Evolutionary conservation across 2,329 filamentous ascomycete genomes (phyloP).

Genomic region (Metarhizium album): DNA sequence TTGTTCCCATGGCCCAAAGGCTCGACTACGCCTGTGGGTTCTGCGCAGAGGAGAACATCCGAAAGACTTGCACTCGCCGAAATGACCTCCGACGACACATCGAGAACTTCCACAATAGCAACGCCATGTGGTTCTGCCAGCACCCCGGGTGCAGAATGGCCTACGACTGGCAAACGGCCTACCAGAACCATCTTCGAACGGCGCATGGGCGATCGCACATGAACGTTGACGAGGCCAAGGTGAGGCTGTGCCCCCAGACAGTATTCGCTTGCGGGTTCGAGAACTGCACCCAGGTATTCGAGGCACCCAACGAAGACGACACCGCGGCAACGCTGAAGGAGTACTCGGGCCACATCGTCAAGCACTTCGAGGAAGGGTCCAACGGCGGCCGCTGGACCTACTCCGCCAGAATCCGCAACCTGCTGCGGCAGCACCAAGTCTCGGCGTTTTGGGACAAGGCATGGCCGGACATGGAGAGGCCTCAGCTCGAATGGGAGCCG

Average conservation of each 20-base stretch:
- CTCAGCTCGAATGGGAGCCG: conserved; percentile 29
- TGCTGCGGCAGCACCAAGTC: conserved; percentile 29
- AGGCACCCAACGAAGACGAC: conserved; percentile 29
- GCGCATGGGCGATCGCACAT: conserved; percentile 31
- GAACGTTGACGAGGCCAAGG: conserved; percentile 30
- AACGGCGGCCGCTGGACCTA: conserved; percentile 33
- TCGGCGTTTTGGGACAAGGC: conserved; percentile 25
- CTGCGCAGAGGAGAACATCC: conserved; percentile 23
- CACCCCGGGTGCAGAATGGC: conserved; percentile 32
- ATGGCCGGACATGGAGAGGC: conserved; percentile 24
- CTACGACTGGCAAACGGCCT: conserved; percentile 37
- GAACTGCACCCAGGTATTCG: conserved; percentile 32
- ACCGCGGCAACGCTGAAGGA: conserved; percentile 29
- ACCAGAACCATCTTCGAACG: conserved; percentile 35
- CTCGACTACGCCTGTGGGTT: conserved; percentile 15
- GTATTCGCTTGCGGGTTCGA: conserved; percentile 39
- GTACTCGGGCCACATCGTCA: conserved; percentile 35
- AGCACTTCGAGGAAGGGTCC: conserved; percentile 34
- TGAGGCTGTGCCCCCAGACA: conserved; percentile 33
- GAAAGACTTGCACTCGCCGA: conserved; percentile 7
- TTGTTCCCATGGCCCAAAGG: conserved; percentile 12
- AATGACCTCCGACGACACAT: conserved; percentile 39
- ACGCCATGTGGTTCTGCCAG: conserved; percentile 35
- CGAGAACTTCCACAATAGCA: conserved; percentile 35
- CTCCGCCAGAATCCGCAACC: conserved; percentile 32